Evolutionary conservation across 1,284 basidiomycete genomes (phyloP).

Genomic region (Tilletia caries): DNA sequence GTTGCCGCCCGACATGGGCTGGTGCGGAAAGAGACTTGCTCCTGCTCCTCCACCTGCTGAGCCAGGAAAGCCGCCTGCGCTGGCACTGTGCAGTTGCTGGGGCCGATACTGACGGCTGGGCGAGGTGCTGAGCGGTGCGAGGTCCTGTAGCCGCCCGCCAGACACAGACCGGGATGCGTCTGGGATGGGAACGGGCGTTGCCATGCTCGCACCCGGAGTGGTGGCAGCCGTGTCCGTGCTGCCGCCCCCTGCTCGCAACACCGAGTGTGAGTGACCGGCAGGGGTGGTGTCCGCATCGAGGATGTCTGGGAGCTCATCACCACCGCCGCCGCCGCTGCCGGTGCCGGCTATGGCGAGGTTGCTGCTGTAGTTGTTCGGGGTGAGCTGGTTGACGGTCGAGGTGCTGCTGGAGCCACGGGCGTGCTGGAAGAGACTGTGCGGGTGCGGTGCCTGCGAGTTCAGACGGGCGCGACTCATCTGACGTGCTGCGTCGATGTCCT

Average conservation of each 20-base stretch:
- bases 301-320: background rate
- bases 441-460: background rate
- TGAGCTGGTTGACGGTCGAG: background rate
- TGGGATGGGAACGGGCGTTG: background rate
- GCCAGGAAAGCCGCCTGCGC: background rate
- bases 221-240: constrained; percentile 8
- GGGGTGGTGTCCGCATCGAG: background rate
- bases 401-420: background rate
- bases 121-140: background rate
- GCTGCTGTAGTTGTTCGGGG: background rate
- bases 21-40: background rate
- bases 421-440: background rate
- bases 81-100: background rate
- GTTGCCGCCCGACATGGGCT: background rate
- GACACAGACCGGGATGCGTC: background rate
- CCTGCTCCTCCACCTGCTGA: background rate
- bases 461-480: constrained; percentile 46
- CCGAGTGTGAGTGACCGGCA: background rate
- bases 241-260: background rate
- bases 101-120: background rate
- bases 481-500: constrained; percentile 50
- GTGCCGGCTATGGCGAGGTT: background rate
- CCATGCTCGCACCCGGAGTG: background rate
- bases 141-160: background rate
- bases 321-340: background rate